Percentiles rank a stretch among this genome's conserved stretches.
These are phyloP conservation scores for Apodospora peruviana DNA, from an alignment of 495 filamentous ascomycete genomes.

Conservation along the genomic window DNA sequence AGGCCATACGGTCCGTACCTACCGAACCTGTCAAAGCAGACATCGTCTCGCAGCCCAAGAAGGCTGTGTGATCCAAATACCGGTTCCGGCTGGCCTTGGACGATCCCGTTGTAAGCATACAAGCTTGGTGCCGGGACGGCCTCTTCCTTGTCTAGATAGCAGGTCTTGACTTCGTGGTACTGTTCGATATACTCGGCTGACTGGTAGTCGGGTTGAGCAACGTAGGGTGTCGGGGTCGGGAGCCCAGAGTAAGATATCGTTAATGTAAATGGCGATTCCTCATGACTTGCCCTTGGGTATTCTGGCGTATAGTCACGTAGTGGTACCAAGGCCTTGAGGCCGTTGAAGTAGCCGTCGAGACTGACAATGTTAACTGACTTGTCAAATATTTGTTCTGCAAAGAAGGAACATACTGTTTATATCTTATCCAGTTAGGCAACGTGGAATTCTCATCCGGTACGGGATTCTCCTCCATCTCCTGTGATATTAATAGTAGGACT, in stretches of 20 bases:
- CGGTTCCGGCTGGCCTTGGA: slow-evolving; percentile 73
- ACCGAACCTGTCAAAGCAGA: slow-evolving; percentile 93
- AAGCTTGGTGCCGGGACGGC: slow-evolving; percentile 57
- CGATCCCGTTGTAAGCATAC: slow-evolving; percentile 65
- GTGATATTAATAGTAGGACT: not conserved
- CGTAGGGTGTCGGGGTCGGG: slow-evolving; percentile 54
- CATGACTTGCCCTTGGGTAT: slow-evolving; percentile 53
- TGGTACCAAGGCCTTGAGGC: slow-evolving; percentile 63
- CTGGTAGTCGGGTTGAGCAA: slow-evolving; percentile 63
- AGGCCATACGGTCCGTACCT: slow-evolving; percentile 85
- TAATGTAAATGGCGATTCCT: slow-evolving; percentile 21
- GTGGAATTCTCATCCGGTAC: slow-evolving; percentile 12
- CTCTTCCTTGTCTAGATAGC: slow-evolving; percentile 65
- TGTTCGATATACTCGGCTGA: slow-evolving; percentile 52
- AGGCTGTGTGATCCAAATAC: slow-evolving; percentile 75
- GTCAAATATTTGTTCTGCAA: not conserved
- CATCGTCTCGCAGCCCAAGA: slow-evolving; percentile 70
- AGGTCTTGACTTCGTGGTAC: slow-evolving; percentile 61
- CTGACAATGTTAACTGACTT: slow-evolving; percentile 12
- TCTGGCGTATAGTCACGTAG: slow-evolving; percentile 62
- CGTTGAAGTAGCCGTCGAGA: slow-evolving; percentile 74
- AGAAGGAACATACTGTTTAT: slow-evolving; percentile 32
- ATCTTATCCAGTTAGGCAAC: slow-evolving; percentile 34
- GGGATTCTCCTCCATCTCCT: not conserved
- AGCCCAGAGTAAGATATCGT: slow-evolving; percentile 29